Percentiles rank a stretch among this genome's conserved stretches.
Conservation (phyloP, 2,329 filamentous ascomycete species). For the Neonectria magnoliae region DNA sequence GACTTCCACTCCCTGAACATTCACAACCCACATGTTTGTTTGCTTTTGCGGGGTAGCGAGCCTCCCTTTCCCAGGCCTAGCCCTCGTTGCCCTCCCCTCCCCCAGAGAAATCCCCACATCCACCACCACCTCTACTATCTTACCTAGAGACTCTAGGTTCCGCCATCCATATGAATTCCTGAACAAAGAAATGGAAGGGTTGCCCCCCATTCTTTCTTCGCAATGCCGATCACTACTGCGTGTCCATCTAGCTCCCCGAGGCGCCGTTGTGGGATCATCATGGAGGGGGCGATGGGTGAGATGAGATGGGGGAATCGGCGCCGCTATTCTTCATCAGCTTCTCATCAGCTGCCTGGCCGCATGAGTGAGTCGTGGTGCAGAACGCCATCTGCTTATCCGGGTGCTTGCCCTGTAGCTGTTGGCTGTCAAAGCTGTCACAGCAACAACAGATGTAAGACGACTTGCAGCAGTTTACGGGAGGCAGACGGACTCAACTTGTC, state of each 20-base stretch:
- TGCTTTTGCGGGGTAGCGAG: conserved; percentile 37
- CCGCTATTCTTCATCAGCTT: conserved; percentile 15
- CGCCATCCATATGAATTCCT: conserved; percentile 4
- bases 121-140: neutral
- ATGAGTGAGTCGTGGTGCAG: conserved; percentile 31
- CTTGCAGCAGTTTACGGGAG: no score
- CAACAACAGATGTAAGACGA: neutral
- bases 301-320: neutral
- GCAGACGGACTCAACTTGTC: neutral
- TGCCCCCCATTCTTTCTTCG: neutral
- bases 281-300: neutral
- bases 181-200: neutral
- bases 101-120: conserved; percentile 8
- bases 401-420: neutral
- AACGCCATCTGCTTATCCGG: conserved; percentile 14
- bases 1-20: conserved; percentile 1
- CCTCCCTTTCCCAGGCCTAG: neutral
- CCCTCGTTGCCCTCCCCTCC: no score
- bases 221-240: conserved; percentile 4
- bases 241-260: neutral
- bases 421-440: neutral
- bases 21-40: conserved; percentile 4
- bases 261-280: neutral
- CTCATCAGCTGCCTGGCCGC: conserved; percentile 23
- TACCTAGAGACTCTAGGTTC: neutral